phyloP scores from a whole-genome alignment of 164 flowering plant genomes.

The Santalum album region DNA sequence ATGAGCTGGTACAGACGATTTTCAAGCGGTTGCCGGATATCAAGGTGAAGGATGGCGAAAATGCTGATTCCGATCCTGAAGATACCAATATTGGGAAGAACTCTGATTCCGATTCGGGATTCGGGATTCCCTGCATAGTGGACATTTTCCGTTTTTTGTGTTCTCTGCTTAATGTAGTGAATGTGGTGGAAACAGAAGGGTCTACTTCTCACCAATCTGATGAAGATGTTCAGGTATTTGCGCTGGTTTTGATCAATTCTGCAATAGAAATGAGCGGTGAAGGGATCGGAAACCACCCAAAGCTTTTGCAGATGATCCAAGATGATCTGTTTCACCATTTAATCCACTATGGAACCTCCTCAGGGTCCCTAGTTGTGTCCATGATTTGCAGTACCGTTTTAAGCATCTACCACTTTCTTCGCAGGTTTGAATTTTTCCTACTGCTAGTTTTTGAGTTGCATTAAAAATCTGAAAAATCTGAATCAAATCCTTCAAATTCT shows the following conservation, averaged over 20 bases:
- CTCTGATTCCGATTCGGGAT: slow-evolving; percentile 33
- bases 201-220: slow-evolving; percentile 28
- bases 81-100: slow-evolving; percentile 21
- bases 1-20: slow-evolving; percentile 59
- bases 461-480: background rate
- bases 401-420: slow-evolving; percentile 66
- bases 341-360: slow-evolving; percentile 55
- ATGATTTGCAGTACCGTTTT: slow-evolving; percentile 83
- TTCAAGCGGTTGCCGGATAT: slow-evolving; percentile 53
- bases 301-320: slow-evolving; percentile 63
- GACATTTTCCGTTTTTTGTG: slow-evolving; percentile 84
- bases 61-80: slow-evolving; percentile 40
- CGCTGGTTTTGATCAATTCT: slow-evolving; percentile 63
- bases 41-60: slow-evolving; percentile 32
- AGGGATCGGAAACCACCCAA: slow-evolving; percentile 56
- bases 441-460: background rate
- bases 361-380: slow-evolving; percentile 61
- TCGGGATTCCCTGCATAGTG: slow-evolving; percentile 50
- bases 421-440: slow-evolving; percentile 37
- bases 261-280: slow-evolving; percentile 80
- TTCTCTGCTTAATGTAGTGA: slow-evolving; percentile 60
- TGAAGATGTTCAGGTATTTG: slow-evolving; percentile 76
- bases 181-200: slow-evolving; percentile 48
- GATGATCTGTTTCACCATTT: slow-evolving; percentile 77
- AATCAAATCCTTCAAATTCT: background rate